These are phyloP conservation scores for Penicillium coprophilum DNA, from an alignment of 495 filamentous ascomycete genomes.

Conservation along the genomic window DNA sequence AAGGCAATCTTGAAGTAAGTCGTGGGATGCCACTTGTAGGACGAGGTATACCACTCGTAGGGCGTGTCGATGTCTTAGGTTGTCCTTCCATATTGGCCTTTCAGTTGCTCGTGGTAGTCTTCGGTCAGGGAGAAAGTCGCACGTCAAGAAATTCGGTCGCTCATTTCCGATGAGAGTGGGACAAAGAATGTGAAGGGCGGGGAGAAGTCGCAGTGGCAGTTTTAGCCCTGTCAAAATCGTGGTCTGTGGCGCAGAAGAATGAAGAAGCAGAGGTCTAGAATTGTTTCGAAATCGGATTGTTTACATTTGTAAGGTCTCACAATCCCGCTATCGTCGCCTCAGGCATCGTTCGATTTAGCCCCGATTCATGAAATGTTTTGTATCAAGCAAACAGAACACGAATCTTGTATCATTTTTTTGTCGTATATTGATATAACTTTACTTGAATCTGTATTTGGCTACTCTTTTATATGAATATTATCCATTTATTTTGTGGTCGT, in stretches of 20 bases:
- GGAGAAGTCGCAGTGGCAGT: conserved; percentile 1
- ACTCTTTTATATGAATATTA: neutral
- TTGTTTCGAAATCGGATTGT: conserved; percentile 20
- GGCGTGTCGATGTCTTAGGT: conserved; percentile 28
- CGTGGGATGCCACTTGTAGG: conserved; percentile 45
- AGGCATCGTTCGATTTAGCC: conserved; percentile 17
- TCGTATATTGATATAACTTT: neutral
- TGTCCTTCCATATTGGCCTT: conserved; percentile 37
- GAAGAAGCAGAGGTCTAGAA: neutral
- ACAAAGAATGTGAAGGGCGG: conserved; percentile 17
- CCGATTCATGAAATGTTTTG: neutral
- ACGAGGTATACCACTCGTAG: conserved; percentile 43
- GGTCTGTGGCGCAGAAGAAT: neutral
- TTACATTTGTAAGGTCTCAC: conserved; percentile 22
- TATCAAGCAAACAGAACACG: neutral
- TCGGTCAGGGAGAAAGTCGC: conserved; percentile 7
- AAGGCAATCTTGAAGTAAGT: conserved; percentile 41
- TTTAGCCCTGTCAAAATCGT: conserved; percentile 5
- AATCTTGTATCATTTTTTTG: neutral
- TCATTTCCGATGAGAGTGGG: conserved; percentile 7
- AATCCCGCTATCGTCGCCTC: conserved; percentile 25
- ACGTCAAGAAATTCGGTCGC: conserved; percentile 10
- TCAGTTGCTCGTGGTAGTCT: conserved; percentile 1
- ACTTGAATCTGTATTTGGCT: neutral
- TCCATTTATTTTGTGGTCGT: neutral